Conservation (phyloP, 202 grass and related monocot genomes). For the Bolboschoenoplectus hybrid region DNA sequence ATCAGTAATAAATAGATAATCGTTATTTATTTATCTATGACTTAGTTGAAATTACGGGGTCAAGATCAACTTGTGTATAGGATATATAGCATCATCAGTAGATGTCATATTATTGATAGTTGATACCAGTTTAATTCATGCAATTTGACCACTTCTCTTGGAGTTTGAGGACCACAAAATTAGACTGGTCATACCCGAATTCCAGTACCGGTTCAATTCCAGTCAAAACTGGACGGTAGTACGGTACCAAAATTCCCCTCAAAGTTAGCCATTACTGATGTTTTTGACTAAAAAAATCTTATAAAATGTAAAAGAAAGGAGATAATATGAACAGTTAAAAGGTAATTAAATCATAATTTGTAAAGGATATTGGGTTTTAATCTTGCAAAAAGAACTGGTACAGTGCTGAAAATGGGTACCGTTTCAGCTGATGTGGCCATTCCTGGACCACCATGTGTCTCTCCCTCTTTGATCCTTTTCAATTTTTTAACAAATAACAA, state of each 20-base stretch:
- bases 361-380: neutral
- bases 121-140: slow-evolving; percentile 21
- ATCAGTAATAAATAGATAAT: neutral
- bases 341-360: neutral
- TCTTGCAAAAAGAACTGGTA: neutral
- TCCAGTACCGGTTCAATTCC: neutral
- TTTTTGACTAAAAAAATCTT: neutral
- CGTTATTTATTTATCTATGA: neutral
- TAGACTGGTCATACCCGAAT: neutral
- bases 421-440: neutral
- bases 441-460: slow-evolving; percentile 28
- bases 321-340: neutral
- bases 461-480: neutral
- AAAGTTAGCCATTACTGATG: neutral
- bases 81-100: neutral
- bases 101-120: slow-evolving; percentile 29
- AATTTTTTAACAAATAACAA: neutral
- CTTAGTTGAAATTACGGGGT: neutral
- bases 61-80: neutral
- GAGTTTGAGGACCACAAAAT: neutral
- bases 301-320: neutral
- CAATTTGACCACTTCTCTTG: slow-evolving; percentile 19
- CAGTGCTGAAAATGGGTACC: neutral
- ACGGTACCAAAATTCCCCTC: neutral
- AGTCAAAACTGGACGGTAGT: neutral